A percentile compares a stretch with the other conserved stretches of the same genome.
phyloP scores from a whole-genome alignment of 768 basidiomycete genomes.

The Boletus vinaceobasis region DNA sequence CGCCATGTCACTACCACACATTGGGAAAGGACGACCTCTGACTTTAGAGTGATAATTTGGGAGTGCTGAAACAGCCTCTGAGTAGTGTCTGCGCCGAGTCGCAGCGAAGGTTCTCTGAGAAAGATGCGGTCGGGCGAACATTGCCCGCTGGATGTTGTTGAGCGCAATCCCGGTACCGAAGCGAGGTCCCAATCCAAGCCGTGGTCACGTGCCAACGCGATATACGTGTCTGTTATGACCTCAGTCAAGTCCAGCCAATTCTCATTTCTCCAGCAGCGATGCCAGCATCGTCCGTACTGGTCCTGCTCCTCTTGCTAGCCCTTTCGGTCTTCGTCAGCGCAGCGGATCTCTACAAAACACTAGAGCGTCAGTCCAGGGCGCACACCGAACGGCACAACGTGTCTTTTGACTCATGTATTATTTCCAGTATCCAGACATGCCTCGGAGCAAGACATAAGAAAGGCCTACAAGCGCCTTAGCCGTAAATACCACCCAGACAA shows the following conservation, averaged over 20 bases:
- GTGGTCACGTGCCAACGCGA: constrained; percentile 26
- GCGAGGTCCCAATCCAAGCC: not conserved
- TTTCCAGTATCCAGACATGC: constrained; percentile 65
- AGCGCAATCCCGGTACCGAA: not conserved
- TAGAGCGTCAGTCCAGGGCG: constrained; percentile 66
- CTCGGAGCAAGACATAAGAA: constrained; percentile 84
- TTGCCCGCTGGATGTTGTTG: constrained; percentile 1
- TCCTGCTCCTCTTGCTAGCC: constrained; percentile 29
- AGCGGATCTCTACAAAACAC: constrained; percentile 75
- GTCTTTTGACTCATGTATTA: constrained; percentile 22
- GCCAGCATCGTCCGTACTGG: constrained; percentile 25
- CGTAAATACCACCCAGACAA: constrained; percentile 94
- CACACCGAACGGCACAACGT: constrained; percentile 19
- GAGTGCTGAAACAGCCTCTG: constrained; percentile 8
- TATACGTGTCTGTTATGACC: constrained; percentile 29
- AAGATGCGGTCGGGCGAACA: constrained; percentile 16
- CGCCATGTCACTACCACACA: not conserved
- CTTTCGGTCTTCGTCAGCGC: constrained; percentile 40
- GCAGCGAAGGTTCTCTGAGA: not conserved
- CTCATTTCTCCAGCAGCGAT: constrained; percentile 14
- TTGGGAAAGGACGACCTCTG: constrained; percentile 31
- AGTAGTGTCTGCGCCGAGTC: constrained; percentile 16
- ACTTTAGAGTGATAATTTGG: constrained; percentile 36
- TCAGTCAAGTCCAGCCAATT: not conserved
- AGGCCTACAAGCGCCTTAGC: constrained; percentile 88